Percentiles rank a stretch among this genome's conserved stretches.
These are phyloP conservation scores for Cladosporium sp. DNA, from an alignment of 2,329 filamentous ascomycete genomes.

Conservation along the genomic window DNA sequence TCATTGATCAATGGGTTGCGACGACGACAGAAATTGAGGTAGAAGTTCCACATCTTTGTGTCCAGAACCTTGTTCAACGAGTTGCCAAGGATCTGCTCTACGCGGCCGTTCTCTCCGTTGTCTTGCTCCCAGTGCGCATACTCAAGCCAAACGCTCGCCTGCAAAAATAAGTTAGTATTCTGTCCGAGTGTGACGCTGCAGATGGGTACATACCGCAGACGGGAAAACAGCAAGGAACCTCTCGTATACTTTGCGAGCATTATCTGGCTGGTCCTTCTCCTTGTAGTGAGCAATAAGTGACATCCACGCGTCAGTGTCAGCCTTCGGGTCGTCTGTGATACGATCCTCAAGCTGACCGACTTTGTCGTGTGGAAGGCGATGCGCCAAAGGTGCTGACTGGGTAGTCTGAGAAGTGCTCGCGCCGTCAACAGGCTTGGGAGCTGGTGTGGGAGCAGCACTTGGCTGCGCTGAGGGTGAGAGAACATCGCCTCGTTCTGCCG, in stretches of 20 bases:
- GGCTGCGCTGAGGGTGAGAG: constrained; percentile 49
- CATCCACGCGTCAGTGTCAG: constrained; percentile 90
- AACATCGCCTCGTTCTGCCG: constrained; percentile 41
- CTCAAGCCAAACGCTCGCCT: constrained; percentile 90
- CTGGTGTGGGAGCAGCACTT: constrained; percentile 20
- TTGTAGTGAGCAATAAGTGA: constrained; percentile 82
- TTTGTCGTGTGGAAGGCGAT: constrained; percentile 68
- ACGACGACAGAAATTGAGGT: constrained; percentile 92
- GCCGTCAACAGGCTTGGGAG: constrained; percentile 20
- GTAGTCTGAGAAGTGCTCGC: constrained; percentile 23
- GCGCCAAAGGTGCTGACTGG: constrained; percentile 27
- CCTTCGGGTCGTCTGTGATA: constrained; percentile 87
- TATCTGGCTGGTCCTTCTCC: constrained; percentile 76
- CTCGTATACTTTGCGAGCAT: constrained; percentile 77
- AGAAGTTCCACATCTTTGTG: constrained; percentile 86
- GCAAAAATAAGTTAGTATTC: neutral
- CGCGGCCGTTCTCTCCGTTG: constrained; percentile 74
- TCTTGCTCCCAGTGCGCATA: constrained; percentile 89
- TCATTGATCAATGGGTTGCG: constrained; percentile 85
- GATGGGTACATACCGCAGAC: constrained; percentile 68
- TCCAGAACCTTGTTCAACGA: constrained; percentile 78
- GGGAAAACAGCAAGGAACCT: constrained; percentile 88
- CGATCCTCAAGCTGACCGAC: constrained; percentile 83
- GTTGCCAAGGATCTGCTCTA: constrained; percentile 80
- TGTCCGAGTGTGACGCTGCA: neutral